A percentile compares a stretch with the other conserved stretches of the same genome.
phyloP scores from a whole-genome alignment of 768 basidiomycete genomes.

The Coprinopsis sp. region DNA sequence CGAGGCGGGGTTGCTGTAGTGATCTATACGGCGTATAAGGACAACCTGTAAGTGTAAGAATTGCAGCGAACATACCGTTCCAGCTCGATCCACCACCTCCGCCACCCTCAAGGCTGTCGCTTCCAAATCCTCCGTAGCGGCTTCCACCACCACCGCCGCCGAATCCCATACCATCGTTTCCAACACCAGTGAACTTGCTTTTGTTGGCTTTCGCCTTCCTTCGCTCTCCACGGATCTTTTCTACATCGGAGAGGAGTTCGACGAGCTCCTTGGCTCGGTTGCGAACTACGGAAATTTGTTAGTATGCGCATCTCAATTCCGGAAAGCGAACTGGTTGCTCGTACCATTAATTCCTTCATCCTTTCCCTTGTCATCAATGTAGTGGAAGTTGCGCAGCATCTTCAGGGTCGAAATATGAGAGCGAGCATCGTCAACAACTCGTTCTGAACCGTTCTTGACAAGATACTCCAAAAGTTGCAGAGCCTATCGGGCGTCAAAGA shows the following conservation, averaged over 20 bases:
- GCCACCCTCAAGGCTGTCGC: conserved; percentile 32
- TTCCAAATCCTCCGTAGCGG: conserved; percentile 43
- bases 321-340: not conserved
- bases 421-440: conserved; percentile 95
- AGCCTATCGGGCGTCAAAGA: conserved; percentile 43
- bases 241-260: conserved; percentile 88
- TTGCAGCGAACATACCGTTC: conserved; percentile 14
- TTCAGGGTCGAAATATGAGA: conserved; percentile 94
- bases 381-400: conserved; percentile 97
- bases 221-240: conserved; percentile 82
- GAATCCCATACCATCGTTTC: conserved; percentile 67
- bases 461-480: conserved; percentile 93
- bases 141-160: conserved; percentile 45
- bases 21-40: conserved; percentile 12
- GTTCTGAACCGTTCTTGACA: conserved; percentile 94
- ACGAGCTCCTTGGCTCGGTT: conserved; percentile 91
- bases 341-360: conserved; percentile 96
- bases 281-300: conserved; percentile 59
- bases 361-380: conserved; percentile 97
- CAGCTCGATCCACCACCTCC: conserved; percentile 24
- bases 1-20: conserved; percentile 25
- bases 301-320: not conserved
- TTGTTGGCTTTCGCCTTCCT: conserved; percentile 90
- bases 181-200: conserved; percentile 83
- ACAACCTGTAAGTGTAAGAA: not conserved